Conservation (phyloP, 2,329 filamentous ascomycete genomes). For the Aspergillus costaricaensis region DNA sequence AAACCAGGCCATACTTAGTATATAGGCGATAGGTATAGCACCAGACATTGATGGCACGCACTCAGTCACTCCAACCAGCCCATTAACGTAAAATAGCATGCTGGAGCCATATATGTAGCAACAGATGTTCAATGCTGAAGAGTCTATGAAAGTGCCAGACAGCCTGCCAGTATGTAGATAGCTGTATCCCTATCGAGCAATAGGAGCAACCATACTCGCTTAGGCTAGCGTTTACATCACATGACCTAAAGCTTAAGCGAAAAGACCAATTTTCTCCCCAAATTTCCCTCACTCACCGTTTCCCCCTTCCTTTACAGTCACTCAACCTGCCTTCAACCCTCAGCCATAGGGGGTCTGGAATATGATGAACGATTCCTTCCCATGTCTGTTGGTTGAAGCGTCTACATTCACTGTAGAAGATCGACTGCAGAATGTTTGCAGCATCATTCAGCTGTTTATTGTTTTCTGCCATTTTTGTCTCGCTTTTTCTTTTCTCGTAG, state of each 20-base stretch:
- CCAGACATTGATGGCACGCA: too few relatives aligned
- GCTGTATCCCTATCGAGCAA: not conserved
- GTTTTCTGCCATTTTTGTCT: not conserved
- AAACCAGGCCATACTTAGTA: too few relatives aligned
- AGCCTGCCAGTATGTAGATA: not conserved
- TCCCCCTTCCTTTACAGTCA: not conserved
- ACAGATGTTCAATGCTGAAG: not conserved
- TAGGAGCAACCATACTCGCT: not conserved
- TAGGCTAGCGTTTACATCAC: not conserved
- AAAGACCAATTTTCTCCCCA: not conserved
- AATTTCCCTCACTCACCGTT: not conserved
- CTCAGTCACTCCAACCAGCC: too few relatives aligned
- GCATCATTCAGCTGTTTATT: not conserved
- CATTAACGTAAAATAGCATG: too few relatives aligned
- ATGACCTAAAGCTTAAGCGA: not conserved
- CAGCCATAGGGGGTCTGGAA: not conserved
- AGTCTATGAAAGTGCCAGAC: not conserved
- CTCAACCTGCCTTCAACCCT: not conserved
- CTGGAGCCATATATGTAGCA: not conserved
- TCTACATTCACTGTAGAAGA: not conserved
- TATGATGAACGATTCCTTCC: not conserved
- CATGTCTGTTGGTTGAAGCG: not conserved
- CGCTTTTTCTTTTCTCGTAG: not conserved
- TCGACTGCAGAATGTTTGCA: not conserved
- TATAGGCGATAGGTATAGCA: too few relatives aligned